Percentiles rank a stretch among this genome's conserved stretches.
phyloP scores from a whole-genome alignment of 116 monocot genomes.

The Posidonia oceanica region DNA sequence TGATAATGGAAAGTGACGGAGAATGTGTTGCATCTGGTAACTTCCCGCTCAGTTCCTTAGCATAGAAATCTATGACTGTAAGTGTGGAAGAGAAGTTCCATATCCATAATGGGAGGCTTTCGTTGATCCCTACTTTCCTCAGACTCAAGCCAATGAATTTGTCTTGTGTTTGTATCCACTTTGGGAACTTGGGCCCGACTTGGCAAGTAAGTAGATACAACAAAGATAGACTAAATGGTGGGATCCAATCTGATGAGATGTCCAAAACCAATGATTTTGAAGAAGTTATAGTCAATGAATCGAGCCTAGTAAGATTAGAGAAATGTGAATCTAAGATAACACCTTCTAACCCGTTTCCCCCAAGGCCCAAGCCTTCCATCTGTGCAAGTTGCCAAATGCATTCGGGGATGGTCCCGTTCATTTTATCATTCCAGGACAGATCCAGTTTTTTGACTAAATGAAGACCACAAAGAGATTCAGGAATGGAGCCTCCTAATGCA shows the following conservation, averaged over 20 bases:
- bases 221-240: slow-evolving; percentile 5
- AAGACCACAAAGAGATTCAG: not conserved
- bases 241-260: slow-evolving; percentile 11
- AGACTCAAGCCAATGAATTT: slow-evolving; percentile 8
- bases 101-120: slow-evolving; percentile 17
- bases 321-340: slow-evolving; percentile 13
- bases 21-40: not conserved
- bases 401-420: not conserved
- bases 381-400: not conserved
- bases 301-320: not conserved
- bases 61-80: slow-evolving; percentile 10
- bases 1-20: not conserved
- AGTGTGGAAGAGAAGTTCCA: slow-evolving; percentile 13
- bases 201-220: not conserved
- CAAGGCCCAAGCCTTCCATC: not conserved
- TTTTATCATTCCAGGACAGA: not conserved
- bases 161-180: slow-evolving; percentile 10
- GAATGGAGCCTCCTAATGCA: not conserved
- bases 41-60: slow-evolving; percentile 11
- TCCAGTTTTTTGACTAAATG: not conserved
- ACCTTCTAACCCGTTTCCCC: slow-evolving; percentile 6
- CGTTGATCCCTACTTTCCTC: slow-evolving; percentile 15
- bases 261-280: not conserved
- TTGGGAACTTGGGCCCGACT: slow-evolving; percentile 17
- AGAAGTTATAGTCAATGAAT: not conserved